Base-by-base conservation (phyloP, 2,329 filamentous ascomycete genomes). In the Aureobasidium zeae region DNA sequence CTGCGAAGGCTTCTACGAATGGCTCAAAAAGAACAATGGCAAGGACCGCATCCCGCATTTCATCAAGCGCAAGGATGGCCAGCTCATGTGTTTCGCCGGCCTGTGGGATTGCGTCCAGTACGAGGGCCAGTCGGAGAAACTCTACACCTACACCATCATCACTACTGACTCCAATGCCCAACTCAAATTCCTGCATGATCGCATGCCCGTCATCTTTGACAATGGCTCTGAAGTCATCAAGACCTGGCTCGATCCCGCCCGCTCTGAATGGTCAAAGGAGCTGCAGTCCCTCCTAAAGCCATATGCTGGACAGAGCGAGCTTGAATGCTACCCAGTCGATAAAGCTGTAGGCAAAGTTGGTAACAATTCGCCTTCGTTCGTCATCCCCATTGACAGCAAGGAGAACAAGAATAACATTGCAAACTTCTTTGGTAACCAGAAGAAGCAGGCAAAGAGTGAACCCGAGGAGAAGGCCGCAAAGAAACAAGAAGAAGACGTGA, bases 1-100 rank as follows among this genome's bases (percentile, higher is more conserved):
- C 5, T 87, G 85, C 8, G 83, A 95, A 62, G 91, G 91, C 1
- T 98, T 96, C 63, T 98, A 86, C 57, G 91, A 98, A 63, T 96
- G 91, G 91, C 68, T 93, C 48, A 89, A 89, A 63, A 85, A 81
- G 55, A 81, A 76, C 55, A 72, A 73, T 1, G 73, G 77, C 5
- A 88, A 83, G 53, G 82, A 91, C 43, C 93, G 86, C 64, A 67
- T 89, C 2, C 89, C 91, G 9, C 79, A 96, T 62, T 95, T 79
- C 55, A 75, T 86, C 16, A 88, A 81, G 63, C 72, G 87, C 20
- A 83, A 79, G 53, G 89, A 96, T 58, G 84, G 83, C 0, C 74
- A 79, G 53, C 65, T 95, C 54, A 85, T 94, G 81, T 89, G 79
- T 55, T 80, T 96, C 55, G 89, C 89, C 9, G 91, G 89, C 0